phyloP scores from a whole-genome alignment of 2,329 filamentous ascomycete genomes.

The Cadophora sp. region DNA sequence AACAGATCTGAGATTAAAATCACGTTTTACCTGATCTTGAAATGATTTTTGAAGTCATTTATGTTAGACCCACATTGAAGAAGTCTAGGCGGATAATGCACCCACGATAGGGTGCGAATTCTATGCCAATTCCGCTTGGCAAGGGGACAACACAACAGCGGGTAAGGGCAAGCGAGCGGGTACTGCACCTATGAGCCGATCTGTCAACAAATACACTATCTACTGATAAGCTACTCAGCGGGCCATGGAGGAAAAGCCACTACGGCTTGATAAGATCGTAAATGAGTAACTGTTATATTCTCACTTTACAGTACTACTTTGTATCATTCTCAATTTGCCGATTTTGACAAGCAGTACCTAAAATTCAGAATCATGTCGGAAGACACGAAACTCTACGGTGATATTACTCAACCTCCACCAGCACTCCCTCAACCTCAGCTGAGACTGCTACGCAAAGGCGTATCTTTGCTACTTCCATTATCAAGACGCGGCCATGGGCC shows the following conservation, averaged over 20 bases:
- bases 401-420: background rate
- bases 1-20: background rate
- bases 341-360: background rate
- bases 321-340: background rate
- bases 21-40: background rate
- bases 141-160: background rate
- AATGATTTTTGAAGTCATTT: background rate
- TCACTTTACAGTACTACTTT: background rate
- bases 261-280: background rate
- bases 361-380: background rate
- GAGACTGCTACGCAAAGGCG: background rate
- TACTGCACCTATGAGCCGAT: background rate
- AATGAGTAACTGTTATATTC: background rate
- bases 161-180: background rate
- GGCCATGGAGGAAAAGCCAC: background rate
- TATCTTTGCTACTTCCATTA: constrained; percentile 9
- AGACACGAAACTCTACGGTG: background rate
- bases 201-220: background rate
- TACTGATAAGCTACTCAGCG: background rate
- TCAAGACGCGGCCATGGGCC: constrained; percentile 43
- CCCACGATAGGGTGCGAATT: background rate
- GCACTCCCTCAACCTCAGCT: background rate
- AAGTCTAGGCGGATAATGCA: background rate
- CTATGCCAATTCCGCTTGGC: background rate
- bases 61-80: background rate